phyloP scores from a whole-genome alignment of 257 asterid species.

The Cynanchum wilfordii region DNA sequence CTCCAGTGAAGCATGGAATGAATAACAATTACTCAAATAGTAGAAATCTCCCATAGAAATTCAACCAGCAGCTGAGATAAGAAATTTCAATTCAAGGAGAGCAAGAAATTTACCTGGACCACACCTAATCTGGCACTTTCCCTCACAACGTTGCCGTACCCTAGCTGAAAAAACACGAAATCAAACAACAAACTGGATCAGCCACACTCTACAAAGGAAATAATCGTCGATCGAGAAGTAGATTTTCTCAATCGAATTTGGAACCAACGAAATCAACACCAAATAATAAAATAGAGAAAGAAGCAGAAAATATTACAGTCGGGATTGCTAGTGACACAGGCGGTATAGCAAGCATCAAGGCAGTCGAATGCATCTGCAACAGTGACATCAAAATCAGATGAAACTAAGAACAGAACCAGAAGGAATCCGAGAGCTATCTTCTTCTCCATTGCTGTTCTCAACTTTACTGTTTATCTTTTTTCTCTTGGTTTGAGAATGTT shows the following conservation, averaged over 20 bases:
- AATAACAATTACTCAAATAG: not conserved
- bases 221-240: not conserved
- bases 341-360: not conserved
- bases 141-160: not conserved
- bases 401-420: not conserved
- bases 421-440: not conserved
- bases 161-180: not conserved
- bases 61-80: not conserved
- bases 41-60: not conserved
- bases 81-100: not conserved
- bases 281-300: too few species aligned
- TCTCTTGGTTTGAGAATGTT: not conserved
- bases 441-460: not conserved
- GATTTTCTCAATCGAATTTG: not conserved
- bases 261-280: not conserved
- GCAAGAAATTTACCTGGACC: constrained; percentile 5
- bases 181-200: not conserved
- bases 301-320: not conserved
- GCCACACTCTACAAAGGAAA: not conserved
- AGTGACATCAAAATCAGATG: not conserved
- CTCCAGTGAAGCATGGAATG: not conserved
- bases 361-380: not conserved
- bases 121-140: constrained; percentile 3
- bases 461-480: not conserved
- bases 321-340: not conserved